Evolutionary conservation across 2,329 filamentous ascomycete species (phyloP), one percentile per base, ranked within the genome.

Genomic region (Fusarium fracticaudum): DNA sequence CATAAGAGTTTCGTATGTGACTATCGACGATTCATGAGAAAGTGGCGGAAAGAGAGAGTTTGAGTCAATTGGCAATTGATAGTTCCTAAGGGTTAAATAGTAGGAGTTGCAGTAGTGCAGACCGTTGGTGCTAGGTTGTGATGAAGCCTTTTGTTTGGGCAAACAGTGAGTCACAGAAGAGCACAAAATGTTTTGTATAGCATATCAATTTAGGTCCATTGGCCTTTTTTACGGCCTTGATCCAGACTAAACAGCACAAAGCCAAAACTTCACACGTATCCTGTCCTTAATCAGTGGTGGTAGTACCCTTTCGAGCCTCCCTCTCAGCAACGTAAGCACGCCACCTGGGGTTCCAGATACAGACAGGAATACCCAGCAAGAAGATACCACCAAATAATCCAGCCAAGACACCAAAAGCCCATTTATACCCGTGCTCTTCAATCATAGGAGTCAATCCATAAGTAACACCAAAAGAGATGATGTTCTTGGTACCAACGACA

Each of bases 301-400:
- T 50, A 12, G 38, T 44, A 3, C 63, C 63, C 8, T 67, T 67
- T 17, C 24, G 53, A 35, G 40, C 64, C 20, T 72, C 70, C 26
- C 37, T 72, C 20, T 58, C 24, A 17, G 69, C 65, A 43, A 62
- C 54, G 6, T 70, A 73, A 4, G 57, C 64, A 14, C 71, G 55
- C 69, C 65, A 73, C 53, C 47, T 70, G 14, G 70, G 71, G 31
- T 74, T 74, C 38, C 63, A 59, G 2, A 71, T 44, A 43, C 69
- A 74, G 11, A 74, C 71, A 29, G 72, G 72, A 51, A 74, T 69
- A 2, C 71, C 72, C 10, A 74, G 40, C 17, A 68, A 12, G 15
- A 74, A 74, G n/a, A 74, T 74, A 17, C 37, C 71, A 11, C 38
- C 71, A 38, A 73, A 68, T 1, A 73, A 26, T n/a, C 43, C 60